Evolutionary conservation across 2,329 filamentous ascomycete genomes (phyloP), one percentile per base, ranked within the genome.

Genomic region (Diaporthe citri): DNA sequence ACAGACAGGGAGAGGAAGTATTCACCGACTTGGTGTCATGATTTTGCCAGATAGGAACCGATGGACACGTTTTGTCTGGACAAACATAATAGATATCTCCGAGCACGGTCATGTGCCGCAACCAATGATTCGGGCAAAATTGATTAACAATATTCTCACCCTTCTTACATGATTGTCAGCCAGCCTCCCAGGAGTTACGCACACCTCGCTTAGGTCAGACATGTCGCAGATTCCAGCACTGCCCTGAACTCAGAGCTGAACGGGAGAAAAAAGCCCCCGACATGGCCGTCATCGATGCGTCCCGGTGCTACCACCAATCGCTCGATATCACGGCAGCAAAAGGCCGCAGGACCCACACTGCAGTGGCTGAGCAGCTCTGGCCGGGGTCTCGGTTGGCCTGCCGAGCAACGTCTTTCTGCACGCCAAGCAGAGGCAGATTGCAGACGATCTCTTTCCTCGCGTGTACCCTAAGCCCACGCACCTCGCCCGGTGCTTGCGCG

Each of bases 211-310:
- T 25, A 46, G 59, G 46, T 31, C n/a, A 20, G 39, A 52, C 64
- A 39, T 51, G 62, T 51, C 5, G 4, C 28, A 67, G 43, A 39
- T 48, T 28, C 20, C 82, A 73, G 86, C 87, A 62, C 56, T 39
- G 43, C 52, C 69, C 10, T 57, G 52, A n/a, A 41, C 22, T 25
- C 55, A 39, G 13, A 48, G 57, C 39, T 60, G 52, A 59, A 39
- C 22, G 36, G 31, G 31, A 12, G 25, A 34, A 9, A 13, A 28
- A 60, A 20, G 22, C 55, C 55, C 17, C 43, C 56, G 7, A 62
- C 13, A 36, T 41, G 52, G 15, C n/a, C 69, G 41, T 36, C 69
- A 71, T 59, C 25, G 25, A 71, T 57, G 8, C 31, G 46, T 46
- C 31, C 20, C 39, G 25, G 36, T 43, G 51, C 67, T 46, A 36